Base-by-base conservation (phyloP, 208 protist genomes). In the Crithidia fasciculata region DNA sequence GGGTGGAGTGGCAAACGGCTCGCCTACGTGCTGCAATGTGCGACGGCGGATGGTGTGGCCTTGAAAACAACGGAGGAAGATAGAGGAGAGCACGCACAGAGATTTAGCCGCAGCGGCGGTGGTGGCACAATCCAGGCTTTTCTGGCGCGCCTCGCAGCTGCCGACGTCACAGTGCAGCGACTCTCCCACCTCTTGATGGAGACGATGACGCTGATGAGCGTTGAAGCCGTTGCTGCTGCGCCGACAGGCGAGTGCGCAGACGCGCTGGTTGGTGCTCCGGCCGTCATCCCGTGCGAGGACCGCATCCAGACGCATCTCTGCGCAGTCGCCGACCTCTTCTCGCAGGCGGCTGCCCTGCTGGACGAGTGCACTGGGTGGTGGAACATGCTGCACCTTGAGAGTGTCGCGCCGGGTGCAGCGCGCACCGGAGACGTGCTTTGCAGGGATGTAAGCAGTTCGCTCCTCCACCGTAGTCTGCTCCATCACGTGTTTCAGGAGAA, bases 311-410 rank as follows among this genome's bases (percentile, higher is more conserved):
- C 62, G 19, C 53, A 40, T 2, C 40, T 69, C 8, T 8, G 15
- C 2, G 2, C 16, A 4, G 40, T 13, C 3, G 4, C 64, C 3
- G 5, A 18, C 1, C 52, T 8, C 0, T 69, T 59, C 12, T 2
- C 15, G 8, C 52, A 69, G 28, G 64, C 53, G 2, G 64, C 52
- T 15, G 2, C 59, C 28, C 45, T 74, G 36, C 47, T 79, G 5
- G 74, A 79, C 52, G 74, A 73, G 52, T 62, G 53, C 39, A 40
- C 50, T 36, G 60, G 53, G 18, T 73, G 58, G 60, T 73, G 67
- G 67, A 68, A 59, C 39, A 43, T 60, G 18, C 61, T 79, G 7
- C 54, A 72, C 44, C 59, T 78, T 18, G 66, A 78, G 16, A 63
- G 36, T 28, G 28, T 28, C 28, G 28, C 28, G 28, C 43, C 19